Evolutionary conservation across 2,329 filamentous ascomycete species (phyloP), one percentile per base, ranked within the genome.

Genomic region (Pseudomassariella vexata): DNA sequence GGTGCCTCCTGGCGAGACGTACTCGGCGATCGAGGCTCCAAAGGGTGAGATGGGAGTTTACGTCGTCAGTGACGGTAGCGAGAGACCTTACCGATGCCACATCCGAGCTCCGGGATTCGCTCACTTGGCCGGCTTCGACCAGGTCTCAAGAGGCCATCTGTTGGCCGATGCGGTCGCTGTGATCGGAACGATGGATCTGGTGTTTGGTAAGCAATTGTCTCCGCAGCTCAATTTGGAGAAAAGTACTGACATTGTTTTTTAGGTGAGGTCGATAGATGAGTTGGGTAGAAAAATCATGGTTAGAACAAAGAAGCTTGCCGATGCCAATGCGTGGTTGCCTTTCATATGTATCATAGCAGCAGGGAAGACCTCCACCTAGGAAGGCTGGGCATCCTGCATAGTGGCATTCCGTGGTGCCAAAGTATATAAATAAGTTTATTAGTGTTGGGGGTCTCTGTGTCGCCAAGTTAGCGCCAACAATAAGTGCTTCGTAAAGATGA

Each of bases 21-120:
- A 98, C 73, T 89, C 83, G 28, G 90, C 84, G 41, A 98, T 98
- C 45, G 92, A 98, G 72, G 92, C 94, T n/a, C 92, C 92, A 39
- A 98, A 98, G 82, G 92, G 92, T 52, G 92, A 98, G 70, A 98
- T 98, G 92, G 92, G 84, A 59, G 92, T 98, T 26, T 98, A 84
- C 59, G 68, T 98, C 31, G 92, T 98, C 53, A 94, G 85, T 57
- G 92, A 98, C 57, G 92, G 92, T 43, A 92, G 81, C 57, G 92
- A 98, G 75, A 75, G 92, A 55, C 92, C 92, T 28, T 98, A 98
- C 70, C 77, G 94, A 54, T 95, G 92, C 66, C 94, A 95, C 70
- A 95, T 98, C 51, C 81, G 92, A 50, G 90, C 94, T 22, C 92
- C 92, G 37, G 92, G 92, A 41, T 98, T 98, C 55, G 92, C 92